Conservation (phyloP, 1,284 basidiomycete species). For the Ustilago curta region DNA sequence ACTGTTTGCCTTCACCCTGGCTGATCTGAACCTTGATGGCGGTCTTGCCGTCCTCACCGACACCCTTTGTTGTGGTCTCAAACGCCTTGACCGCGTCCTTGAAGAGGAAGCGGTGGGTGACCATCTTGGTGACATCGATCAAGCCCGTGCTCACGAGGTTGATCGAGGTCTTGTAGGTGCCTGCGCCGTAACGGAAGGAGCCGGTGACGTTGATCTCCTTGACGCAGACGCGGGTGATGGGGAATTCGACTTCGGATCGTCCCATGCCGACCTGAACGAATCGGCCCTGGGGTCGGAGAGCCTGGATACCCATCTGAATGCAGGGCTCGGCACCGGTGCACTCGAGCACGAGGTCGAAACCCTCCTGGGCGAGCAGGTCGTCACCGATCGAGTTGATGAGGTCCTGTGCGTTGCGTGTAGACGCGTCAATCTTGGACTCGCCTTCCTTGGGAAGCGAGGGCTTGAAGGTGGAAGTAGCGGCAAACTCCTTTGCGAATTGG, state of each 20-base stretch:
- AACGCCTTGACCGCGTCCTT: constrained; percentile 73
- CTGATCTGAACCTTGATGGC: constrained; percentile 72
- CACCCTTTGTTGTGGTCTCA: constrained; percentile 75
- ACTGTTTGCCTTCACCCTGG: constrained; percentile 59
- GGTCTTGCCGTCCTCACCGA: constrained; percentile 75
- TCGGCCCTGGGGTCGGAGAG: constrained; percentile 54
- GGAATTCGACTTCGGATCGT: constrained; percentile 67
- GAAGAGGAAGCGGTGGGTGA: constrained; percentile 73
- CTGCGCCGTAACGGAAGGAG: constrained; percentile 87
- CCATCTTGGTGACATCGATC: constrained; percentile 75
- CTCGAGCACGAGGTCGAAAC: constrained; percentile 75
- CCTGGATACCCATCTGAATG: constrained; percentile 63
- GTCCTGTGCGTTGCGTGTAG: constrained; percentile 73
- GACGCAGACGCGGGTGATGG: constrained; percentile 70
- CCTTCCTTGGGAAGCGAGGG: constrained; percentile 71
- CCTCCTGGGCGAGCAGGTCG: constrained; percentile 71
- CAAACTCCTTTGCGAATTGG: constrained; percentile 86
- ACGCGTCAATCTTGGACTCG: constrained; percentile 67
- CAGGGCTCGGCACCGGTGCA: constrained; percentile 72
- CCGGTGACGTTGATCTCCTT: constrained; percentile 56
- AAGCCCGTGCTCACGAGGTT: constrained; percentile 73
- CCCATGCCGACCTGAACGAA: constrained; percentile 75
- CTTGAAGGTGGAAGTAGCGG: constrained; percentile 84
- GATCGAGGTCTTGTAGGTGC: constrained; percentile 76
- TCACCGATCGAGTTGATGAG: constrained; percentile 71